These are phyloP conservation scores for Podospora comata DNA, from an alignment of 495 filamentous ascomycete species.

Conservation along the genomic window DNA sequence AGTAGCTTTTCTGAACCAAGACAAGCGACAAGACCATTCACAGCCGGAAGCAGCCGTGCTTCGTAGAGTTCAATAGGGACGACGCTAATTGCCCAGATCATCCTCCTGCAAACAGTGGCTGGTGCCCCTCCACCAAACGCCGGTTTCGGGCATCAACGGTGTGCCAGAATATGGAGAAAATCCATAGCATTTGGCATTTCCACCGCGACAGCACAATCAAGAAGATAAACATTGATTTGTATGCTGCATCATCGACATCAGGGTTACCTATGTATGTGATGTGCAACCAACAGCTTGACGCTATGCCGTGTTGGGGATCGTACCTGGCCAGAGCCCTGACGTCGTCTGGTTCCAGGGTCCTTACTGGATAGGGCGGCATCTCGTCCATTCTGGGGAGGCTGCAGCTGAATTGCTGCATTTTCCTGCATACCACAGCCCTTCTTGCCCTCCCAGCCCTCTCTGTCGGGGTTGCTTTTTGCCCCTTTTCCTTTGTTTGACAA, in stretches of 20 bases:
- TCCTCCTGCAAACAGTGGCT: not conserved
- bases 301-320: slow-evolving; percentile 1
- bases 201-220: not conserved
- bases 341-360: slow-evolving; percentile 23
- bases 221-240: not conserved
- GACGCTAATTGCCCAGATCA: not conserved
- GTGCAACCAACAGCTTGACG: not conserved
- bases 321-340: slow-evolving; percentile 27
- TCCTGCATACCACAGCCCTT: not conserved
- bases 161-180: not conserved
- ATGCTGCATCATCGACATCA: no score
- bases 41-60: not conserved
- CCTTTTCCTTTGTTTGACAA: not conserved
- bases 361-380: not conserved
- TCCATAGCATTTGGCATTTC: not conserved
- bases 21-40: not conserved
- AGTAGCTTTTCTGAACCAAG: not conserved
- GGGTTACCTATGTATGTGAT: not conserved
- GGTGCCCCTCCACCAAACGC: not conserved
- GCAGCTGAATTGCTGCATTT: not conserved
- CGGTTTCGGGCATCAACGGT: not conserved
- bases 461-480: not conserved
- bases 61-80: no score
- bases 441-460: not conserved
- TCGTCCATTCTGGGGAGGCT: no score